Percentiles rank a stretch among this genome's conserved stretches.
Conservation (phyloP, 345 rosid genomes). For the Populus davidiana region DNA sequence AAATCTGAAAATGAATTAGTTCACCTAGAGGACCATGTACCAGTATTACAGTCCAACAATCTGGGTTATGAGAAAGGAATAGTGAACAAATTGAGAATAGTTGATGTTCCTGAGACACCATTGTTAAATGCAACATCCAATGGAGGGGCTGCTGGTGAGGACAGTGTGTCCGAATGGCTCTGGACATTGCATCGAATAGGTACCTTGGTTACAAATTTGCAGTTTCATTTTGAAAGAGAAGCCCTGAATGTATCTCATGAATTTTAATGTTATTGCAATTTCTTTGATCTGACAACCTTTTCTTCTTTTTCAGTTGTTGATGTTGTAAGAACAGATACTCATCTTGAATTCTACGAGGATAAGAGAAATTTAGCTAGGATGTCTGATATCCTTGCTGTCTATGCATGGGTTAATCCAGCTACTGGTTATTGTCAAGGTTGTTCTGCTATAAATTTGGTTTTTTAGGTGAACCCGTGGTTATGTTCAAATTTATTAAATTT, state of each 20-base stretch:
- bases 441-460: not conserved
- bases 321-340: conserved; percentile 91
- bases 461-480: not conserved
- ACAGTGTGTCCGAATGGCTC: conserved; percentile 83
- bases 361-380: conserved; percentile 79
- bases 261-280: conserved; percentile 3
- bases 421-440: conserved; percentile 98
- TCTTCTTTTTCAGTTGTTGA: conserved; percentile 63
- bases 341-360: conserved; percentile 88
- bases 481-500: not conserved
- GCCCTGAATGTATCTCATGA: not conserved
- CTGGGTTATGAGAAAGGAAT: conserved; percentile 36
- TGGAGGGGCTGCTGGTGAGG: conserved; percentile 43
- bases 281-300: conserved; percentile 17
- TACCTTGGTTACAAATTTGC: conserved; percentile 22
- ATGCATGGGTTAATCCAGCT: conserved; percentile 95
- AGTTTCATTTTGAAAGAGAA: not conserved
- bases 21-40: conserved; percentile 37
- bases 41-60: conserved; percentile 33
- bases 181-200: conserved; percentile 93
- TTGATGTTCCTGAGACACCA: conserved; percentile 56
- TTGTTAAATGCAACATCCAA: conserved; percentile 40
- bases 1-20: conserved; percentile 59
- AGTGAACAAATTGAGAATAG: conserved; percentile 51
- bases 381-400: conserved; percentile 94